Evolutionary conservation across 768 basidiomycete genomes (phyloP).

Genomic region (Pluteus cervinus): DNA sequence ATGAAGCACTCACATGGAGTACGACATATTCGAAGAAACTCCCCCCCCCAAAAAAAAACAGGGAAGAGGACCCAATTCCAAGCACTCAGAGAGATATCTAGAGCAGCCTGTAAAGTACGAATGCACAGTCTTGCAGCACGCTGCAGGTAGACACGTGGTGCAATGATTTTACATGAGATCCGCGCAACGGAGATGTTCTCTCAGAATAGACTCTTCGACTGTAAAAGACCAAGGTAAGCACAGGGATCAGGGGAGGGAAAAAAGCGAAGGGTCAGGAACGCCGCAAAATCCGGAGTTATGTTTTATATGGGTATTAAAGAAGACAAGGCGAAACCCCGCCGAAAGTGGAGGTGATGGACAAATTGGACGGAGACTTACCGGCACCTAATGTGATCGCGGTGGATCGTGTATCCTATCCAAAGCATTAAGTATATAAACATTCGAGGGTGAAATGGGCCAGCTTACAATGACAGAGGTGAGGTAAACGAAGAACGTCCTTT

Average conservation of each 20-base stretch:
- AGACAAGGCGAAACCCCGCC: not conserved
- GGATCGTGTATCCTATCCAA: slow-evolving; percentile 59
- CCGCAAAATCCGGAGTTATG: not conserved
- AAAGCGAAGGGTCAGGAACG: slow-evolving; percentile 4
- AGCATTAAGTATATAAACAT: slow-evolving; percentile 3
- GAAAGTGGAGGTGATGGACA: slow-evolving; percentile 1
- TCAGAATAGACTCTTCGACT: slow-evolving; percentile 72
- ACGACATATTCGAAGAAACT: not conserved
- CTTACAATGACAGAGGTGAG: slow-evolving; percentile 75
- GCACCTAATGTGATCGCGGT: slow-evolving; percentile 67
- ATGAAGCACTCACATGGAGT: not conserved
- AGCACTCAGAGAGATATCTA: slow-evolving; percentile 1
- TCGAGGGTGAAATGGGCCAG: slow-evolving; percentile 10
- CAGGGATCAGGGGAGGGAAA: slow-evolving; percentile 6
- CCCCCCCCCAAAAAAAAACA: not conserved
- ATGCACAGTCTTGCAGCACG: slow-evolving; percentile 5
- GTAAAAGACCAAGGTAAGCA: slow-evolving; percentile 4
- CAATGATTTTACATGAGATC: slow-evolving; percentile 50
- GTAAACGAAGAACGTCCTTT: slow-evolving; percentile 66
- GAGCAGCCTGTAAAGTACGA: not conserved
- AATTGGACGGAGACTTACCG: slow-evolving; percentile 34
- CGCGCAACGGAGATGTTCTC: slow-evolving; percentile 62
- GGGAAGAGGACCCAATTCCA: not conserved
- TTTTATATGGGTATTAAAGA: not conserved
- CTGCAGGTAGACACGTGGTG: not conserved